Evolutionary conservation across 2,329 filamentous ascomycete species (phyloP).

Genomic region (Botrytis hyacinthi): DNA sequence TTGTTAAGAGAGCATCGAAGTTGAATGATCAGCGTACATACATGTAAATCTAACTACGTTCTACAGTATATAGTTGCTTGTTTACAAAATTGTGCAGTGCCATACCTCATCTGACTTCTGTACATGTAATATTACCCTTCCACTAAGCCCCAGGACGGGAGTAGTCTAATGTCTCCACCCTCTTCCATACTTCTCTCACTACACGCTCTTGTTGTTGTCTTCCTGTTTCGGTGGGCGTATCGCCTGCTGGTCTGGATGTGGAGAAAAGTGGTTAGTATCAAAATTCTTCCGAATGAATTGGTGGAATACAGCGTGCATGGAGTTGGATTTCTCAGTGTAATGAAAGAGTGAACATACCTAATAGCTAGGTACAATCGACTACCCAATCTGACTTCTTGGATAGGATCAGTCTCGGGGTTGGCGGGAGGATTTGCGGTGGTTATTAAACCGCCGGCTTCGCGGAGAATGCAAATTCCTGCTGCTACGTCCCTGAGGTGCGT

Average conservation of each 20-base stretch:
- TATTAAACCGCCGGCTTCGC: constrained; percentile 71
- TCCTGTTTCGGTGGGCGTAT: constrained; percentile 59
- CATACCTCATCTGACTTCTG: too few relatives aligned
- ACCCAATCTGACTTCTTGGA: constrained; percentile 61
- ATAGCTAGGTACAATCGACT: constrained; percentile 71
- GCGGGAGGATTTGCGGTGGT: constrained; percentile 71
- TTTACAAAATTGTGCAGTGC: neutral
- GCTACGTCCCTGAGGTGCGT: constrained; percentile 61
- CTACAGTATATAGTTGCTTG: neutral
- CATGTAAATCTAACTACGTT: neutral
- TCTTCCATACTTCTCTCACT: constrained; percentile 69
- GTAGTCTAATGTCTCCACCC: constrained; percentile 66
- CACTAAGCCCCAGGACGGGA: constrained; percentile 55
- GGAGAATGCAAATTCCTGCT: constrained; percentile 68
- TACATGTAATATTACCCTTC: neutral
- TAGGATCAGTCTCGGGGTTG: constrained; percentile 52
- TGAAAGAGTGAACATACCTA: constrained; percentile 39
- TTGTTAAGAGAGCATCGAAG: neutral
- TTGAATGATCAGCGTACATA: neutral
- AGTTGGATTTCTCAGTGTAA: neutral
- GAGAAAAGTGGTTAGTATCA: neutral
- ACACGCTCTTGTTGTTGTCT: constrained; percentile 67
- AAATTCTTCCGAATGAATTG: too few relatives aligned
- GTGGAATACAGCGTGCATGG: neutral
- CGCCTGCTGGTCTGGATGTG: constrained; percentile 55